These are phyloP conservation scores for Neurospora africana DNA, from an alignment of 495 filamentous ascomycete genomes.

Conservation along the genomic window DNA sequence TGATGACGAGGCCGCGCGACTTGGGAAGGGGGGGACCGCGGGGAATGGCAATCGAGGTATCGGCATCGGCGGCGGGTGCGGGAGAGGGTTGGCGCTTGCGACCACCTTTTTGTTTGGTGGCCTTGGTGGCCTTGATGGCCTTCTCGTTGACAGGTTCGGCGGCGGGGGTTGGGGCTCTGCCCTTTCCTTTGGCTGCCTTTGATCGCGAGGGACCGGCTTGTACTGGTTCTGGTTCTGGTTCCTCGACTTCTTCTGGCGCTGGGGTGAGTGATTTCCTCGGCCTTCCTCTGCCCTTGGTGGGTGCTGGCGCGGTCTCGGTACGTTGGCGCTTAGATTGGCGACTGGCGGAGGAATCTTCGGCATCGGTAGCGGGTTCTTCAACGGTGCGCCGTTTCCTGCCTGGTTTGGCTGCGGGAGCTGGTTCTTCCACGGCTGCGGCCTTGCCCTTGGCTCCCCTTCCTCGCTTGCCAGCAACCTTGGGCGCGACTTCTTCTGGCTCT, in stretches of 20 bases:
- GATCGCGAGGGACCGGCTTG: background rate
- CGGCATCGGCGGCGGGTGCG: constrained; percentile 16
- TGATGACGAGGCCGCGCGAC: constrained; percentile 55
- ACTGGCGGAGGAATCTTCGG: background rate
- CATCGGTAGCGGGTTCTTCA: background rate
- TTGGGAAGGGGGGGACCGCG: constrained; percentile 44
- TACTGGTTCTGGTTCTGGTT: background rate
- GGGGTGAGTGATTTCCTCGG: background rate
- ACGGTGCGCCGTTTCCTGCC: background rate
- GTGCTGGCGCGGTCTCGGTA: background rate
- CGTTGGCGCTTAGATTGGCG: background rate
- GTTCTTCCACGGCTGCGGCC: background rate
- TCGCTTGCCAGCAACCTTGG: background rate
- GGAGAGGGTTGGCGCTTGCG: constrained; percentile 32
- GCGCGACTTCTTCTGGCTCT: constrained; percentile 6
- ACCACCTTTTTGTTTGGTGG: constrained; percentile 19
- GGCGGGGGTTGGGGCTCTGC: background rate
- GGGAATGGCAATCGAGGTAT: constrained; percentile 28
- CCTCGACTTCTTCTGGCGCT: background rate
- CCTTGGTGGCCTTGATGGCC: background rate
- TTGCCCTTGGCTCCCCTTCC: background rate
- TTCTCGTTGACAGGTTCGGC: background rate
- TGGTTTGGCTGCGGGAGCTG: background rate
- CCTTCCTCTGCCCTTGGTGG: background rate
- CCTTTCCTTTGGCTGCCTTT: background rate